phyloP scores from a whole-genome alignment of 768 basidiomycete genomes.

The Lactifluus volemus region DNA sequence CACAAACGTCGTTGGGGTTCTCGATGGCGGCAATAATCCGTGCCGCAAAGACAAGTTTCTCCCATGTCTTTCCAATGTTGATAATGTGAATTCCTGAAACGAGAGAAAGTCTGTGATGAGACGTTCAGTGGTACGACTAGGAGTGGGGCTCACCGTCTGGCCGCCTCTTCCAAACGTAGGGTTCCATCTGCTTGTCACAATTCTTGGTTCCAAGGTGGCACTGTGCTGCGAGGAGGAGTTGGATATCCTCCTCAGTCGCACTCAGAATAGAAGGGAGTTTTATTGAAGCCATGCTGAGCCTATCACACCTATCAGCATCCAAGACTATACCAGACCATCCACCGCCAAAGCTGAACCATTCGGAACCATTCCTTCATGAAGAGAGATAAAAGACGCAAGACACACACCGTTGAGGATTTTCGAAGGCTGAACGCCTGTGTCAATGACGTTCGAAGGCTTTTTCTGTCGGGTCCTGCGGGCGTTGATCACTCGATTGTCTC shows the following conservation, averaged over 20 bases:
- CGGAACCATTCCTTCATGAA: slow-evolving; percentile 25
- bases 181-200: slow-evolving; percentile 98
- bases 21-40: slow-evolving; percentile 96
- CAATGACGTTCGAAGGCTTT: slow-evolving; percentile 28
- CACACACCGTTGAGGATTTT: slow-evolving; percentile 35
- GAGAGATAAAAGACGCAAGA: slow-evolving; percentile 11
- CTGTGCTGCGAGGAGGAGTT: slow-evolving; percentile 90
- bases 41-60: slow-evolving; percentile 96
- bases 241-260: slow-evolving; percentile 96
- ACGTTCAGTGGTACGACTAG: neutral
- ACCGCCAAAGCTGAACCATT: slow-evolving; percentile 26
- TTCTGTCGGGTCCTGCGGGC: slow-evolving; percentile 12
- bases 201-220: slow-evolving; percentile 98
- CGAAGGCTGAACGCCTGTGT: slow-evolving; percentile 32
- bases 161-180: slow-evolving; percentile 96
- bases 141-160: slow-evolving; percentile 68
- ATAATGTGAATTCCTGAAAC: slow-evolving; percentile 83
- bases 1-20: slow-evolving; percentile 97
- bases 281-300: slow-evolving; percentile 48
- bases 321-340: slow-evolving; percentile 24
- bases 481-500: slow-evolving; percentile 10
- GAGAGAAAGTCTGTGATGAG: slow-evolving; percentile 8
- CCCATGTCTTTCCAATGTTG: slow-evolving; percentile 99
- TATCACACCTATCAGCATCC: slow-evolving; percentile 33
- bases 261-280: slow-evolving; percentile 91